phyloP scores from a whole-genome alignment of 208 protist species.

The Crithidia brevicula region DNA sequence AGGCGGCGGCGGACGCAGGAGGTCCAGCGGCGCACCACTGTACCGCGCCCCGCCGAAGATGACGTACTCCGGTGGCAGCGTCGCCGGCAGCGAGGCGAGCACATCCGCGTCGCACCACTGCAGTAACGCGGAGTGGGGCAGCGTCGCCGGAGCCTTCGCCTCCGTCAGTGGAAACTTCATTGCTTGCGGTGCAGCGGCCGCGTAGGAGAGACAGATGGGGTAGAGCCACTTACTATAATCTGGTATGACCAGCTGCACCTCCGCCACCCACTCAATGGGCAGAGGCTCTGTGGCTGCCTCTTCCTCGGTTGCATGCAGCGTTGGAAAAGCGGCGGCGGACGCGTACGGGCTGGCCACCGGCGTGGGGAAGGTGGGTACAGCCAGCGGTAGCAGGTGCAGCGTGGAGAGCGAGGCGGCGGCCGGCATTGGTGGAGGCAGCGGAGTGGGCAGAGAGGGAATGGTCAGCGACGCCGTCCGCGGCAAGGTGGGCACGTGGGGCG shows the following conservation, averaged over 20 bases:
- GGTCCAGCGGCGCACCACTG: conserved; percentile 33
- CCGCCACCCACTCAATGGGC: background rate
- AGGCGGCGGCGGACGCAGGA: conserved; percentile 18
- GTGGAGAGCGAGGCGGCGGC: background rate
- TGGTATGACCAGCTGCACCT: conserved; percentile 1
- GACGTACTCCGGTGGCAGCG: conserved; percentile 63
- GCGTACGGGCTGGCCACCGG: background rate
- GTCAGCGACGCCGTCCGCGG: background rate
- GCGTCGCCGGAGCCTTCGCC: conserved; percentile 31
- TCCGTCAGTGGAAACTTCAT: conserved; percentile 35
- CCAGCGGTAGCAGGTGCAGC: background rate
- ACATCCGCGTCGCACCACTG: conserved; percentile 33
- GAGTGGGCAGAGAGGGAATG: background rate
- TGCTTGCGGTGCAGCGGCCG: background rate
- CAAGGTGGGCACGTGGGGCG: background rate
- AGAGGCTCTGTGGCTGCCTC: background rate
- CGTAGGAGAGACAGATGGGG: conserved; percentile 16
- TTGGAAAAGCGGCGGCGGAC: background rate
- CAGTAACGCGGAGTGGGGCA: conserved; percentile 24
- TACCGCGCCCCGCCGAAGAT: conserved; percentile 86
- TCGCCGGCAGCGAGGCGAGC: conserved; percentile 36
- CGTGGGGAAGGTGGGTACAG: background rate
- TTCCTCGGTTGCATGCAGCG: conserved; percentile 15
- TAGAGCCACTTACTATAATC: conserved; percentile 43
- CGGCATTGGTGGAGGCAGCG: conserved; percentile 3